Evolutionary conservation across 345 rosid species (phyloP).

Genomic region (Eucalyptus paniculata): DNA sequence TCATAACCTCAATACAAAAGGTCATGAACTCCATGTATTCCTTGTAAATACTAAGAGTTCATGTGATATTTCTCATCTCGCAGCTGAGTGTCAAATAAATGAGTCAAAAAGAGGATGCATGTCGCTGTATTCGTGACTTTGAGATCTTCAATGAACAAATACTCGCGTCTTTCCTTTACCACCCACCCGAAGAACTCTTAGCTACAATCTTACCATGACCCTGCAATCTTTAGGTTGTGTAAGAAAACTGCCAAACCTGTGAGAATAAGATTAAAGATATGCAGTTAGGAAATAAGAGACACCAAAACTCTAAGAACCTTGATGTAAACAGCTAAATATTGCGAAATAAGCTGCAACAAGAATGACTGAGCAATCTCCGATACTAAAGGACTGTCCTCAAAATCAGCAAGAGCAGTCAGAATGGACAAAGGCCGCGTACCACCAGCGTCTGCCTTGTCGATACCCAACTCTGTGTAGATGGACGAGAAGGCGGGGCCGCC

Average conservation of each 20-base stretch:
- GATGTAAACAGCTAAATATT: neutral
- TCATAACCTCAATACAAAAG: neutral
- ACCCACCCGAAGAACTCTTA: neutral
- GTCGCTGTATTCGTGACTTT: neutral
- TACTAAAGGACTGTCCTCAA: slow-evolving; percentile 1
- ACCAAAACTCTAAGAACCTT: neutral
- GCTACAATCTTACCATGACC: neutral
- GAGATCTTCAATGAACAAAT: neutral
- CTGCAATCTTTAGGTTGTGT: neutral
- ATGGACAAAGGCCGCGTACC: too few relatives aligned
- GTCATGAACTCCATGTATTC: neutral
- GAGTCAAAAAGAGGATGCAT: neutral
- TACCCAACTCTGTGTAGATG: too few relatives aligned
- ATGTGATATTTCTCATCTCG: neutral
- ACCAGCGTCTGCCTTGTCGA: too few relatives aligned
- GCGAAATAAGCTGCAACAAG: neutral
- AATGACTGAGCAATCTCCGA: neutral
- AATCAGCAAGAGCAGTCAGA: slow-evolving; percentile 29
- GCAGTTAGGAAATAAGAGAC: neutral
- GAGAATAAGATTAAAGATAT: neutral
- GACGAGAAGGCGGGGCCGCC: too few relatives aligned
- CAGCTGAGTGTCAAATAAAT: neutral
- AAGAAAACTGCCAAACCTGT: neutral
- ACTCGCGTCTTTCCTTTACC: neutral
- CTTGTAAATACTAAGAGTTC: neutral